Conservation (phyloP, 2,329 filamentous ascomycete genomes). For the Chaetomiaceae sp. region DNA sequence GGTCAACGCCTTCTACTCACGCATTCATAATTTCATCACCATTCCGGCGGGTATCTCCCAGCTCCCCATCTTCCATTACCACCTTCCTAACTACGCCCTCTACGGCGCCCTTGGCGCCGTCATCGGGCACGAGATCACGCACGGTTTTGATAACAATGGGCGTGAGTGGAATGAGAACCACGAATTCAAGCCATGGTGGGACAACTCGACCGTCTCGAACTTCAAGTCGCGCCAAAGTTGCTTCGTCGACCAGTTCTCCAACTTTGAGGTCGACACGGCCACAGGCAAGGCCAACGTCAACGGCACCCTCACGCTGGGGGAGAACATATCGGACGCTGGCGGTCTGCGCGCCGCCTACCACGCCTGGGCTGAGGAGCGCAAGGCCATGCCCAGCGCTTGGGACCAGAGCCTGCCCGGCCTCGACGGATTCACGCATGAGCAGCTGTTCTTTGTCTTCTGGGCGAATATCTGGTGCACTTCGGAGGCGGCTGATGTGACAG, state of each 20-base stretch:
- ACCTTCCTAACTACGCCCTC: constrained; percentile 59
- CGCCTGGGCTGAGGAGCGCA: constrained; percentile 56
- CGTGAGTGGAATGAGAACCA: constrained; percentile 61
- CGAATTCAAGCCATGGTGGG: constrained; percentile 65
- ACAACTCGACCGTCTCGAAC: constrained; percentile 51
- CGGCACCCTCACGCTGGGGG: constrained; percentile 59
- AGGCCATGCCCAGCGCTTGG: constrained; percentile 36
- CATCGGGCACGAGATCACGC: constrained; percentile 39
- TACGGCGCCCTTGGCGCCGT: constrained; percentile 56
- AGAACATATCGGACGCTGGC: constrained; percentile 69
- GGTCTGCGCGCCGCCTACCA: constrained; percentile 59
- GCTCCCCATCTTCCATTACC: constrained; percentile 59
- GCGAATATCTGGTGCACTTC: constrained; percentile 64
- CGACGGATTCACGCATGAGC: constrained; percentile 59
- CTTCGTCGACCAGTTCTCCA: constrained; percentile 63
- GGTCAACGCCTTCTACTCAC: constrained; percentile 59
- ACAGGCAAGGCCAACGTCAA: constrained; percentile 55
- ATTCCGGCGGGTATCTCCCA: constrained; percentile 69
- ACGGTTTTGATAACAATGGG: constrained; percentile 65
- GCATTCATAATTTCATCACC: constrained; percentile 64
- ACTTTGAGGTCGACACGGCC: constrained; percentile 54
- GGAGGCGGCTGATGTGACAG: constrained; percentile 46
- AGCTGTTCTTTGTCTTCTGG: constrained; percentile 66
- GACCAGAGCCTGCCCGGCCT: constrained; percentile 57
- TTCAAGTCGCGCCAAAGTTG: constrained; percentile 59